phyloP scores from a whole-genome alignment of 257 asterid species.

The Gynochthodes officinalis region DNA sequence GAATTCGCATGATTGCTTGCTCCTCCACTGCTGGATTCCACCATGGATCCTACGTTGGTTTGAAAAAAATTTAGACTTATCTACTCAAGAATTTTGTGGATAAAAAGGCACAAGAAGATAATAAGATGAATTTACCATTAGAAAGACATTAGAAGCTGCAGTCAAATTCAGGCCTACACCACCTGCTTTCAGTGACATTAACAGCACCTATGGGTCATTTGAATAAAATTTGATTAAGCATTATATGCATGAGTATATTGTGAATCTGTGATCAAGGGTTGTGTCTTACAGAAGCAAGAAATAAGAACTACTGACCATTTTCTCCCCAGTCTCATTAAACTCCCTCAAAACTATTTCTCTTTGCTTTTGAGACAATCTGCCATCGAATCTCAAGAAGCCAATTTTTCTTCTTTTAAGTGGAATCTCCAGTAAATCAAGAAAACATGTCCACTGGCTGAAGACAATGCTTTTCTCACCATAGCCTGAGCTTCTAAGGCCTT shows the following conservation, averaged over 20 bases:
- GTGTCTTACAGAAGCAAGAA: neutral
- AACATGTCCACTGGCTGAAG: constrained; percentile 85
- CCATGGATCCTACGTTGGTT: constrained; percentile 72
- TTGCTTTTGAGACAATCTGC: constrained; percentile 61
- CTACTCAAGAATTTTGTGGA: neutral
- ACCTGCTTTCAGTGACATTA: constrained; percentile 83
- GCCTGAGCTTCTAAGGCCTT: constrained; percentile 29
- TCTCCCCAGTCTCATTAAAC: constrained; percentile 59
- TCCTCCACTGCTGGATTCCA: constrained; percentile 98
- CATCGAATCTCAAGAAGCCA: constrained; percentile 72
- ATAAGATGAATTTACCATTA: constrained; percentile 45
- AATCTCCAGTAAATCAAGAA: constrained; percentile 73
- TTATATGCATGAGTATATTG: too few species aligned
- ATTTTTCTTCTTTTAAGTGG: constrained; percentile 45
- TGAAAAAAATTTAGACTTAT: neutral
- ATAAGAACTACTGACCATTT: constrained; percentile 38
- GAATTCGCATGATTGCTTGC: constrained; percentile 90
- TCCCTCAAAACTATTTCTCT: constrained; percentile 67
- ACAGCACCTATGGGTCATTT: constrained; percentile 37
- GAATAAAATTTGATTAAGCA: neutral
- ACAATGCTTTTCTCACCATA: constrained; percentile 72
- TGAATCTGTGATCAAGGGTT: neutral
- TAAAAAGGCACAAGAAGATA: neutral
- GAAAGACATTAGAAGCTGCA: constrained; percentile 80
- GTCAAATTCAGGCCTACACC: constrained; percentile 87